Base-by-base conservation (phyloP, 2,329 filamentous ascomycete genomes). In the Cordyceps fumosorosea region DNA sequence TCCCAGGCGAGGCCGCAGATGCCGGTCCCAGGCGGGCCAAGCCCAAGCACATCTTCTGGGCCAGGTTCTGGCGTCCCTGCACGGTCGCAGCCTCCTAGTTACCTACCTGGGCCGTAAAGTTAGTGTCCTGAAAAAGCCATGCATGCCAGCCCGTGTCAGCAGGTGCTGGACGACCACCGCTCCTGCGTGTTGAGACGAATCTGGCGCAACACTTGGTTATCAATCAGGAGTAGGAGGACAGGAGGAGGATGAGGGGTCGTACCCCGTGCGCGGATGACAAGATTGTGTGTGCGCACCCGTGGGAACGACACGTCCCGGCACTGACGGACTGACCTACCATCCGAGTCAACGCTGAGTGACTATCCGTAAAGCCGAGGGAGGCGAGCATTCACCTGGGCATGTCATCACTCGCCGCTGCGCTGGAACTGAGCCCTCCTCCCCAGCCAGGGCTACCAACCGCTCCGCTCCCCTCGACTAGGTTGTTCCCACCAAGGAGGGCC, bases 61-160 rank as follows among this genome's bases (percentile, higher is more conserved):
- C 16, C 50, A 20, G 3, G 26, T 52, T 52, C 20, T 34, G 11
- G n/a, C 47, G 24, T 26, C 3, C 22, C 50, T 53, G 29, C 50
- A 32, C 5, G 29, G 29, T 32, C 32, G 50, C 37, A 11, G 3
- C 51, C 51, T 42, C 34, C 51, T 42, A 29, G 26, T 29, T 29
- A 54, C 51, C 51, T 54, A 42, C 32, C 51, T 54, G n/a, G 51
- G 51, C 32, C n/a, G 34, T 54, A 29, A 29, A 29, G 26, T 29
- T 29, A 42, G 51, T 54, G 32, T 54, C 51, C 29, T 34, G 4
- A 32, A 22, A 32, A n/a, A 37, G 29, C n/a, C 29, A 20, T 24
- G 32, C 51, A 55, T 55, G 22, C 52, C 37, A 55, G 52, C 34
- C 37, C 52, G 20, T 56, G 53, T 45, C 53, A 32, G 53, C 53